Percentiles rank a stretch among this genome's conserved stretches.
Conservation (phyloP, 148 eudicot species). For the Simmondsia chinensis region DNA sequence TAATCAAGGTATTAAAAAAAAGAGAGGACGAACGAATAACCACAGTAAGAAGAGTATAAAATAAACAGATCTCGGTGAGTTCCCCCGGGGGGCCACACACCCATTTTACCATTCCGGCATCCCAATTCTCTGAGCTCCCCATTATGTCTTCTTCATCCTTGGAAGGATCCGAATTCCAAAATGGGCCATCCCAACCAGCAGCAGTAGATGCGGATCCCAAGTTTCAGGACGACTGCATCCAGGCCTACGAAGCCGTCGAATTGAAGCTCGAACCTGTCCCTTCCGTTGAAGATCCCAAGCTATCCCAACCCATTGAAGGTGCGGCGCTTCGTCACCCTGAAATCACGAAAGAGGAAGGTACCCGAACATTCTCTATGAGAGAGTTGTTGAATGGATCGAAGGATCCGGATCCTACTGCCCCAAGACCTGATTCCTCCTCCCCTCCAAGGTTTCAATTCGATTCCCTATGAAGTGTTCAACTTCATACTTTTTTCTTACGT, state of each 20-base stretch:
- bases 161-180: too few species aligned
- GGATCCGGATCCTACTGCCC: constrained; percentile 14
- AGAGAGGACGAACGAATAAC: too few species aligned
- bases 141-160: too few species aligned
- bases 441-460: constrained; percentile 40
- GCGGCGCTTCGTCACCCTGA: constrained; percentile 14
- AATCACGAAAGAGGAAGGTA: constrained; percentile 28
- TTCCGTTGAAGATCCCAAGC: background rate
- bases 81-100: too few species aligned
- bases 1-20: too few species aligned
- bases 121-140: too few species aligned
- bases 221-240: background rate
- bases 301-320: constrained; percentile 8
- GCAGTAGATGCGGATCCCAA: constrained; percentile 16
- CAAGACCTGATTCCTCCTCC: constrained; percentile 27
- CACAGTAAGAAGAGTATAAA: too few species aligned
- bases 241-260: constrained; percentile 16
- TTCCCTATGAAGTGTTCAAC: too few species aligned
- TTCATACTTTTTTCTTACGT: too few species aligned
- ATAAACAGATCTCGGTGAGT: too few species aligned
- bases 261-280: constrained; percentile 6
- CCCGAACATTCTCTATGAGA: constrained; percentile 62
- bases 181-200: too few species aligned
- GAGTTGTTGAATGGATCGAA: constrained; percentile 65
- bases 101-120: too few species aligned